phyloP scores from a whole-genome alignment of 495 filamentous ascomycete genomes.

The Venustampulla echinocandica region DNA sequence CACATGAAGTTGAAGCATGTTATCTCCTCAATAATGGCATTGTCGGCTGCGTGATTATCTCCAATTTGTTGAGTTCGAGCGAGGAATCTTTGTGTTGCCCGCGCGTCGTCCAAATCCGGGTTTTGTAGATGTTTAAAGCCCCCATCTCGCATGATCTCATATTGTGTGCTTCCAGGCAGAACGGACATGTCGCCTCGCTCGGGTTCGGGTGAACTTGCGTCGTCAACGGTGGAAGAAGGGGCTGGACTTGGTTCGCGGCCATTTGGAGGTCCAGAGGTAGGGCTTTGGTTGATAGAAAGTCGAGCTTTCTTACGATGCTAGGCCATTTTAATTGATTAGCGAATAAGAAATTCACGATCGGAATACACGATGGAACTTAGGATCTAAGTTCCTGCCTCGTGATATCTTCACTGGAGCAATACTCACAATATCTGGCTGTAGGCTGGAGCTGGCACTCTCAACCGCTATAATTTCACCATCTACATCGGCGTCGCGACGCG shows the following conservation, averaged over 20 bases:
- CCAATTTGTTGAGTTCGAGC: constrained; percentile 47
- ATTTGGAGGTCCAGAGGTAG: constrained; percentile 18
- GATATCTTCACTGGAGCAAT: constrained; percentile 3
- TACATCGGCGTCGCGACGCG: constrained; percentile 32
- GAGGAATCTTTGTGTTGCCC: constrained; percentile 62
- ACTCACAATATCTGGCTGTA: constrained; percentile 39
- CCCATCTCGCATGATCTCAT: constrained; percentile 42
- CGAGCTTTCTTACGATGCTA: constrained; percentile 39
- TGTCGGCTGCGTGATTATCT: constrained; percentile 69
- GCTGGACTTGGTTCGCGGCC: constrained; percentile 20
- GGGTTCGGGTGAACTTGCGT: constrained; percentile 1
- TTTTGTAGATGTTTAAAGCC: constrained; percentile 44
- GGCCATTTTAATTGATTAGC: background rate
- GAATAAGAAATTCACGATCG: constrained; percentile 16
- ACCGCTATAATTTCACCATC: constrained; percentile 40
- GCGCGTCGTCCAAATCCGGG: constrained; percentile 52
- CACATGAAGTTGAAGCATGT: constrained; percentile 94
- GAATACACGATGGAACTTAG: no score
- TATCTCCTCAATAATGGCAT: constrained; percentile 74
- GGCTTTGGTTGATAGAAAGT: constrained; percentile 25
- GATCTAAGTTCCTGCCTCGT: no score
- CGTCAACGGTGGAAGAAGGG: constrained; percentile 9
- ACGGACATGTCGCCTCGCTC: constrained; percentile 1
- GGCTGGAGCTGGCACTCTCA: constrained; percentile 33
- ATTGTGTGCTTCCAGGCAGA: constrained; percentile 30